phyloP scores from a whole-genome alignment of 1,284 basidiomycete genomes.

The Heterobasidion occidentale region DNA sequence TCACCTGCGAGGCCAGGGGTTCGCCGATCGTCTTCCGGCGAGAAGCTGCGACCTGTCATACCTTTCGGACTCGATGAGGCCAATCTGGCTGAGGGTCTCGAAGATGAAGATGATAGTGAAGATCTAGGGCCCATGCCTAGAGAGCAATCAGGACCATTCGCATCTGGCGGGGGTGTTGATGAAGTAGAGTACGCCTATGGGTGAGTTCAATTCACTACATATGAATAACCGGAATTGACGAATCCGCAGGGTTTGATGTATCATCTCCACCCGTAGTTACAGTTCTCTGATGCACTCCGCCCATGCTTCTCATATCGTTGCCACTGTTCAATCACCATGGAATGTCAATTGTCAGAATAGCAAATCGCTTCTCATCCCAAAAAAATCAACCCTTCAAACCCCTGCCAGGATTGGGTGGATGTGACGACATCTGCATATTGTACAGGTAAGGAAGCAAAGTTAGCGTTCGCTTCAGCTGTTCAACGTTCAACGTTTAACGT shows the following conservation, averaged over 20 bases:
- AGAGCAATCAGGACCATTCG: conserved; percentile 64
- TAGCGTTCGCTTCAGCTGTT: no score
- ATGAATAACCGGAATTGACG: neutral
- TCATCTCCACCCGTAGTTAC: neutral
- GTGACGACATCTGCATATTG: no score
- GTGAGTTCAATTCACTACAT: conserved; percentile 39
- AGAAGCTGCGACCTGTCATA: conserved; percentile 74
- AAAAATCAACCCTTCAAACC: no score
- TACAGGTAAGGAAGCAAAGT: no score
- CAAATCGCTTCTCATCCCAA: no score
- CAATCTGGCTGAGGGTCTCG: conserved; percentile 44
- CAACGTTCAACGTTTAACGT: no score
- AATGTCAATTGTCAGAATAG: no score
- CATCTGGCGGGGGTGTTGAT: conserved; percentile 72
- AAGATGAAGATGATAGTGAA: conserved; percentile 46
- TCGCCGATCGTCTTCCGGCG: conserved; percentile 71
- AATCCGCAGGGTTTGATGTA: neutral
- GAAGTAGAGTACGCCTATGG: conserved; percentile 85
- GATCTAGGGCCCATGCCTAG: conserved; percentile 73
- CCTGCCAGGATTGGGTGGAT: no score
- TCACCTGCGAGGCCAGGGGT: conserved; percentile 62
- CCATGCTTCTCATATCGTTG: no score
- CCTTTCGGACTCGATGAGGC: conserved; percentile 75
- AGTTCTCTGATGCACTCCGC: no score
- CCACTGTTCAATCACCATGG: no score